phyloP scores from a whole-genome alignment of 129 eudicot species.

The Centella asiatica region DNA sequence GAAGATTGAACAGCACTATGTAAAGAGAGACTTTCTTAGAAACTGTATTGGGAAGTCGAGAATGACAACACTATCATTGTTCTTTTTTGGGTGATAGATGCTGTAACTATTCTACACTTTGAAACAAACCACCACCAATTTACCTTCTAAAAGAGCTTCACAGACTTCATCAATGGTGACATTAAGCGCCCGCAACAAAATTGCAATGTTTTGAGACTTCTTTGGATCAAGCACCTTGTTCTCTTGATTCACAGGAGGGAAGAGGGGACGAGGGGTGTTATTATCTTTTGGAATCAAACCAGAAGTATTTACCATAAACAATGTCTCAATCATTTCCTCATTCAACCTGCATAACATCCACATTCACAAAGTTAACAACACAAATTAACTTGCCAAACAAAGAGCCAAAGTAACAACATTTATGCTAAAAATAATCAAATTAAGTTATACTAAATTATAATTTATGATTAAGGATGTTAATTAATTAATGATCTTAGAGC shows the following conservation, averaged over 20 bases:
- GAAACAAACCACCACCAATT: too few relatives aligned
- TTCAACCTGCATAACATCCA: conserved; percentile 39
- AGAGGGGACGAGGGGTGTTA: conserved; percentile 12
- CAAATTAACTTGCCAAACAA: not conserved
- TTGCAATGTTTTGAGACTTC: conserved; percentile 70
- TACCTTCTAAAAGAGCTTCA: conserved; percentile 70
- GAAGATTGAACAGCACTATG: not conserved
- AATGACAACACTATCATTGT: too few relatives aligned
- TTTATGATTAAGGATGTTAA: too few relatives aligned
- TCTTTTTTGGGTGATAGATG: too few relatives aligned
- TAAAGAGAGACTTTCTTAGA: too few relatives aligned
- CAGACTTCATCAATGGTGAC: conserved; percentile 80
- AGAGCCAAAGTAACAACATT: not conserved
- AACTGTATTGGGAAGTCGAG: too few relatives aligned
- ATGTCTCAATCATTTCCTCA: conserved; percentile 79
- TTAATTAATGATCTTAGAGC: too few relatives aligned
- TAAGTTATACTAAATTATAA: too few relatives aligned
- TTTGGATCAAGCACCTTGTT: conserved; percentile 63
- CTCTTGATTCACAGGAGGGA: conserved; percentile 27
- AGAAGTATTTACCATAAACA: conserved; percentile 46
- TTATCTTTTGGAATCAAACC: conserved; percentile 28
- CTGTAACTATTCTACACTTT: not conserved
- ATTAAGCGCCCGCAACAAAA: conserved; percentile 67
- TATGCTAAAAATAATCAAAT: not conserved
- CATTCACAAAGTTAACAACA: not conserved